Evolutionary conservation across 208 protist species (phyloP).

Genomic region (Phytomonas sp.): DNA sequence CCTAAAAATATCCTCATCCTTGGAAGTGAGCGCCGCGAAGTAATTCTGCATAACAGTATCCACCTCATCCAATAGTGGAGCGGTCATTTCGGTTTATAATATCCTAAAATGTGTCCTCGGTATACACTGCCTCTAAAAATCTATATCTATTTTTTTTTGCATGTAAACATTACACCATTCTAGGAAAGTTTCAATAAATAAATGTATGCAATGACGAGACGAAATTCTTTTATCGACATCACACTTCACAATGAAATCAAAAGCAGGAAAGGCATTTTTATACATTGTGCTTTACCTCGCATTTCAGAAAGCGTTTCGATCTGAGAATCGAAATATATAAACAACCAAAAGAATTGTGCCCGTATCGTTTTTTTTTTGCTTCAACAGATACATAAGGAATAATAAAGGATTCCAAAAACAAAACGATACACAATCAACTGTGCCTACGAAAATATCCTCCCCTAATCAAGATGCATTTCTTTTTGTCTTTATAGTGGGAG

Average conservation of each 20-base stretch:
- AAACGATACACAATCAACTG: background rate
- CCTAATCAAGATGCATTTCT: background rate
- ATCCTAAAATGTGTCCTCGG: no score
- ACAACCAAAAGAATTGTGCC: background rate
- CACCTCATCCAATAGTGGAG: conserved; percentile 31
- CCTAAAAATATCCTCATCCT: conserved; percentile 71
- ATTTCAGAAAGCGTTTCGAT: background rate
- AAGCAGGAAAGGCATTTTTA: background rate
- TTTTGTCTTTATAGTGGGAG: background rate
- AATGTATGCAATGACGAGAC: background rate
- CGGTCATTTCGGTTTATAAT: background rate
- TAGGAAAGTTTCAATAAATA: background rate
- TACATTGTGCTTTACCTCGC: background rate
- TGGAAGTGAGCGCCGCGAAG: conserved; percentile 53
- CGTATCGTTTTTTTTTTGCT: background rate
- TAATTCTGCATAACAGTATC: conserved; percentile 55
- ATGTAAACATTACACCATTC: background rate
- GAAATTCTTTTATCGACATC: background rate
- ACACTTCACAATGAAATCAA: background rate
- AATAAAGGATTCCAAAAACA: background rate
- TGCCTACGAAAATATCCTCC: background rate
- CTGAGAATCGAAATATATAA: background rate
- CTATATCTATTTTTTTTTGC: conserved; percentile 8
- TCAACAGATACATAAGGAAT: background rate
- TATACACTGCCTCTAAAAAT: background rate